These are phyloP conservation scores for Polytrichum commune DNA, from an alignment of 225 moss, liverwort and hornwort species.

Conservation along the genomic window DNA sequence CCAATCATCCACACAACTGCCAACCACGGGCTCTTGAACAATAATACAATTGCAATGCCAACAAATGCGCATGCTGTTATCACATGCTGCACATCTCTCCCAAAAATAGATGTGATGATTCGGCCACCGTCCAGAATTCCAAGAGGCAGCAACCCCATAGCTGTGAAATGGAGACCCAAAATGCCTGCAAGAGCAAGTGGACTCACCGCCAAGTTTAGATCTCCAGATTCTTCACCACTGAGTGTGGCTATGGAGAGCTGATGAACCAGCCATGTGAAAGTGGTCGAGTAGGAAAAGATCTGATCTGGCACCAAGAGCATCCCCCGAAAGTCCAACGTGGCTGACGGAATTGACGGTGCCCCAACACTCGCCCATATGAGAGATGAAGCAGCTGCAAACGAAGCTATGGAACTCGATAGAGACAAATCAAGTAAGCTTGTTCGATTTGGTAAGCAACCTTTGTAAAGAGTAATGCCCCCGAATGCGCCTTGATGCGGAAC, in stretches of 20 bases:
- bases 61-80: conserved; percentile 24
- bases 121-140: conserved; percentile 59
- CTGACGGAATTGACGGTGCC: conserved; percentile 15
- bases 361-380: conserved; percentile 36
- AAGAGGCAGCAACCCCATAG: conserved; percentile 49
- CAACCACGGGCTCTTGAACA: conserved; percentile 45
- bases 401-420: conserved; percentile 29
- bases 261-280: conserved; percentile 47
- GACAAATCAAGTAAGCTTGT: conserved; percentile 43
- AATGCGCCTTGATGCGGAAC: conserved; percentile 54
- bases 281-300: conserved; percentile 43
- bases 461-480: conserved; percentile 32
- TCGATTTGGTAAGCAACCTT: conserved; percentile 53
- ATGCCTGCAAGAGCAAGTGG: conserved; percentile 54
- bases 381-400: conserved; percentile 39
- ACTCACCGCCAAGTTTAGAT: conserved; percentile 41
- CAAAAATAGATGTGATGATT: conserved; percentile 45
- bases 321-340: conserved; percentile 43
- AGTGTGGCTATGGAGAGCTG: conserved; percentile 46
- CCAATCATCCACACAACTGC: conserved; percentile 39
- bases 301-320: conserved; percentile 47
- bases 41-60: conserved; percentile 22
- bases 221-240: conserved; percentile 33
- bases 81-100: conserved; percentile 48
- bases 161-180: conserved; percentile 57